Conservation (phyloP, 2,329 filamentous ascomycete species). For the Zymoseptoria passerinii region DNA sequence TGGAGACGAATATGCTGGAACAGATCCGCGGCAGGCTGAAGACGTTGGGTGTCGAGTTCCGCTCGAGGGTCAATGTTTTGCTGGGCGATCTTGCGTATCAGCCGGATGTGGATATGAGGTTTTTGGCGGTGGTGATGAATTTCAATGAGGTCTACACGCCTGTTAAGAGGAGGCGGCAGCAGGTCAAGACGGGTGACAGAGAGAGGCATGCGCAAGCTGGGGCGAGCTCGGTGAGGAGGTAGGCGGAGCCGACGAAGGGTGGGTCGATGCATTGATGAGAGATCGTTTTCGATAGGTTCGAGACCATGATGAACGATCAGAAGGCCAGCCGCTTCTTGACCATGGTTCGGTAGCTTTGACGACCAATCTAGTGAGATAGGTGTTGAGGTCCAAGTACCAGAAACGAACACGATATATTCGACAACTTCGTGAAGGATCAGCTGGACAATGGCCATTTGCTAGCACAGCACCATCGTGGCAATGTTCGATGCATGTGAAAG, state of each 20-base stretch:
- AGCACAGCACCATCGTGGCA: background rate
- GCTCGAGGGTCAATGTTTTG: constrained; percentile 66
- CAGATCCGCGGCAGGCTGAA: constrained; percentile 65
- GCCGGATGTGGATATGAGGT: constrained; percentile 88
- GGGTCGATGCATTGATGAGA: background rate
- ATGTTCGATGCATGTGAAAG: background rate
- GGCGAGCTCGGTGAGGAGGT: background rate
- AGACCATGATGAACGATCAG: background rate
- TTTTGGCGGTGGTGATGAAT: constrained; percentile 95
- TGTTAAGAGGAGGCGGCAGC: constrained; percentile 49
- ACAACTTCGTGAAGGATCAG: background rate
- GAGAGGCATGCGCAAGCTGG: background rate
- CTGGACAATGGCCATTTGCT: background rate
- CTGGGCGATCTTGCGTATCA: constrained; percentile 88
- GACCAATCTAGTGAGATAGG: background rate
- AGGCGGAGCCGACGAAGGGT: background rate
- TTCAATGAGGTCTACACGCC: constrained; percentile 96
- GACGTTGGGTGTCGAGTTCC: constrained; percentile 67
- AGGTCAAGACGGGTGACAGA: constrained; percentile 13
- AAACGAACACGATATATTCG: background rate
- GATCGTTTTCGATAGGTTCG: background rate
- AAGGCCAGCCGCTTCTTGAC: background rate
- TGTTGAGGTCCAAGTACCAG: background rate
- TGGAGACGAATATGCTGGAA: constrained; percentile 60
- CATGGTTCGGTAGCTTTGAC: background rate